Conservation (phyloP, 2,329 filamentous ascomycete species). For the Fusarium udum region DNA sequence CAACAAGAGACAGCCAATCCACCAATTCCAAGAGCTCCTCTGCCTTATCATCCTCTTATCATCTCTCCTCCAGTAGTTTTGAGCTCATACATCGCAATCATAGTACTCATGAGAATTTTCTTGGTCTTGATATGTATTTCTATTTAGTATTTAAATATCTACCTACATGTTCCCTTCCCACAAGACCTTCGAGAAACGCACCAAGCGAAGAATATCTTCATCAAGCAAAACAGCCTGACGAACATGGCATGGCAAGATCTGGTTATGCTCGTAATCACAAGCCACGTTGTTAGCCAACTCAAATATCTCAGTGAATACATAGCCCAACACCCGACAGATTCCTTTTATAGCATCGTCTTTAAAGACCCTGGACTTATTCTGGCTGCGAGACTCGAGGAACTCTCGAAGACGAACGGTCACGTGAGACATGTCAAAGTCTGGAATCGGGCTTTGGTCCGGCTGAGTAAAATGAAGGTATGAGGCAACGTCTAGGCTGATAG, state of each 20-base stretch:
- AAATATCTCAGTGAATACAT: neutral
- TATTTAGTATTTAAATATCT: neutral
- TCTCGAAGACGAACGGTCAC: neutral
- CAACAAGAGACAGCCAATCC: neutral
- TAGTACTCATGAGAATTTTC: neutral
- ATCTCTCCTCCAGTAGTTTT: neutral
- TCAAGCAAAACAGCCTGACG: neutral
- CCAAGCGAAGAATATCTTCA: neutral
- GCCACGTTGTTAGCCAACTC: neutral
- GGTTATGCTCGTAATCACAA: accelerated
- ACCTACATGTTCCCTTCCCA: neutral
- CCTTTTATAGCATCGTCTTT: neutral
- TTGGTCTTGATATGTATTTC: accelerated
- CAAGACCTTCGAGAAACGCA: neutral
- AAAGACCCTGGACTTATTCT: too few species aligned
- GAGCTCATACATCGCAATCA: neutral
- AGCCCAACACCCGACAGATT: neutral
- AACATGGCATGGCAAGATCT: neutral
- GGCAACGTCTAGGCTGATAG: neutral
- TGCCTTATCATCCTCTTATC: neutral
- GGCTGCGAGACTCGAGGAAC: neutral
- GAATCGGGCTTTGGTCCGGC: neutral
- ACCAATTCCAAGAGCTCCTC: neutral
- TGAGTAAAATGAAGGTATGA: neutral
- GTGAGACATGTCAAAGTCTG: neutral